Evolutionary conservation across 345 rosid genomes (phyloP).

Genomic region (Gossypium anomalum): DNA sequence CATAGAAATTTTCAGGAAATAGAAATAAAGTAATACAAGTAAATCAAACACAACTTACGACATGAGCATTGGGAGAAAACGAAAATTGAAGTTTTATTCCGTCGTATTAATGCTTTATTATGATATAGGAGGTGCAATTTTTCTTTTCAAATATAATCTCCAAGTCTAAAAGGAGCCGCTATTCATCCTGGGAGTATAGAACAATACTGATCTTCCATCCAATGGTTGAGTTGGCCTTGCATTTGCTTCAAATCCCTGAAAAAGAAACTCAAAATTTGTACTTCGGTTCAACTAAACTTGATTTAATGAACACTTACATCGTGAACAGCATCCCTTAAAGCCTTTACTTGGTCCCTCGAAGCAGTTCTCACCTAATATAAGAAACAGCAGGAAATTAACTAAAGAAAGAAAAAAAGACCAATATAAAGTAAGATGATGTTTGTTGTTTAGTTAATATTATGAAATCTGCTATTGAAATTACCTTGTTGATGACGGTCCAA

Average conservation of each 20-base stretch:
- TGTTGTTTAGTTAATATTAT: not conserved
- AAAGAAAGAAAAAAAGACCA: not conserved
- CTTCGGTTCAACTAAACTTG: not conserved
- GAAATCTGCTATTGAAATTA: slow-evolving; percentile 8
- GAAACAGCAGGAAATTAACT: not conserved
- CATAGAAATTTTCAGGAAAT: not conserved
- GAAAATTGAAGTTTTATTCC: not conserved
- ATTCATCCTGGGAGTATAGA: slow-evolving; percentile 27
- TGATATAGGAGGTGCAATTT: not conserved
- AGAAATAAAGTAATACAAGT: not conserved
- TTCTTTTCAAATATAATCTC: not conserved
- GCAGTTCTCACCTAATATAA: slow-evolving; percentile 54
- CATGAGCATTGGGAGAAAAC: not conserved
- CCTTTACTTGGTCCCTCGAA: slow-evolving; percentile 52
- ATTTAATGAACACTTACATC: slow-evolving; percentile 43
- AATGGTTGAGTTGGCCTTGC: slow-evolving; percentile 61
- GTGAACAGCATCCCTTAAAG: slow-evolving; percentile 45
- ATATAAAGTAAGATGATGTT: not conserved
- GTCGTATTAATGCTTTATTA: not conserved
- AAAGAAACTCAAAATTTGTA: not conserved
- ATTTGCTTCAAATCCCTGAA: slow-evolving; percentile 54
- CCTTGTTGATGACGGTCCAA: slow-evolving; percentile 61
- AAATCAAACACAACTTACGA: not conserved
- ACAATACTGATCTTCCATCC: slow-evolving; percentile 38
- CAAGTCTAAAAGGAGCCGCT: not conserved